phyloP scores from a whole-genome alignment of 2,329 filamentous ascomycete species.

The Chrysoporthe puriensis region DNA sequence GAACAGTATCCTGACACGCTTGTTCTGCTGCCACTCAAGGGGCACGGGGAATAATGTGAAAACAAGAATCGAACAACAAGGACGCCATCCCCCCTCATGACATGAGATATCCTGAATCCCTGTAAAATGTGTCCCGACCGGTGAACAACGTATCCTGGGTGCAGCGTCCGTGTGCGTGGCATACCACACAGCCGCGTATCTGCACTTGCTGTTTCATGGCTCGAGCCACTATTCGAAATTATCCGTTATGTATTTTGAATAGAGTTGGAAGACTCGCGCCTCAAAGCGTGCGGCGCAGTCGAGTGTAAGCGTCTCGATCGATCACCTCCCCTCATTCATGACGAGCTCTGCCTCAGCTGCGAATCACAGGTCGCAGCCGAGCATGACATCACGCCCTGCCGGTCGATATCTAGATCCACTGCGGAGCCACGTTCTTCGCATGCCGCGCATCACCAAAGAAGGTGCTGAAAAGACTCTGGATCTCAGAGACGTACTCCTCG shows the following conservation, averaged over 20 bases:
- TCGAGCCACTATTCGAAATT: not conserved
- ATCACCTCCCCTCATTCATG: too few species aligned
- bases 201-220: not conserved
- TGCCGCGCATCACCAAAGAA: constrained; percentile 55
- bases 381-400: not conserved
- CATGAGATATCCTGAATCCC: constrained; percentile 7
- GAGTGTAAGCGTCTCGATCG: too few species aligned
- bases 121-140: constrained; percentile 15
- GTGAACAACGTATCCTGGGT: constrained; percentile 18
- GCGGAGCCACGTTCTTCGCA: constrained; percentile 37
- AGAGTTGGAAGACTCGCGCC: not conserved
- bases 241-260: not conserved
- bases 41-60: constrained; percentile 25
- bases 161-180: constrained; percentile 1
- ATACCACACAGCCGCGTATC: not conserved
- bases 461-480: constrained; percentile 68
- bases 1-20: constrained; percentile 21
- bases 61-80: constrained; percentile 10
- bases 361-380: too few species aligned
- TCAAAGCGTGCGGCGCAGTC: too few species aligned
- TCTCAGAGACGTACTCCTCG: constrained; percentile 82
- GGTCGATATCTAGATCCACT: constrained; percentile 52
- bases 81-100: constrained; percentile 19
- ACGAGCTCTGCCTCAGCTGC: too few species aligned
- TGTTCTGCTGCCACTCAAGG: constrained; percentile 25